These are phyloP conservation scores for Blakeslea trispora DNA, from an alignment of 371 early-diverging fungal species.

Conservation along the genomic window DNA sequence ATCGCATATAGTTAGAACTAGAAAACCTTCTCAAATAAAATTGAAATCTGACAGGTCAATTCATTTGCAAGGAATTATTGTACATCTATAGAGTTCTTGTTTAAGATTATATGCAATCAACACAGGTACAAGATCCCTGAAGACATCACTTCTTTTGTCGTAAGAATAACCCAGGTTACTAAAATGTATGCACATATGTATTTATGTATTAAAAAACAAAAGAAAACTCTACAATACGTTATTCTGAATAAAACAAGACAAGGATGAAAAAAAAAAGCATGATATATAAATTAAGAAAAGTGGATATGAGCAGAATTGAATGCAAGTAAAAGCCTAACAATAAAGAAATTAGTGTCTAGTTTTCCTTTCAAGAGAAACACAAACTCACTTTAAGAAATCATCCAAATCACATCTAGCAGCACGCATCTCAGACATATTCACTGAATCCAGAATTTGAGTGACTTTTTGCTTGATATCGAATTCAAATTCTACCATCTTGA, in stretches of 20 bases:
- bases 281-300: constrained; percentile 48
- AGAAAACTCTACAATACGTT: no score
- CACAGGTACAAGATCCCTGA: no score
- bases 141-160: no score
- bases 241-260: background rate
- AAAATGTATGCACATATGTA: no score
- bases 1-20: no score
- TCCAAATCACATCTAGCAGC: constrained; percentile 92
- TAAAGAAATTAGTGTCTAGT: background rate
- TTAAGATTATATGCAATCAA: no score
- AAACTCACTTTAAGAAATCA: constrained; percentile 80
- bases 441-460: constrained; percentile 64
- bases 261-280: background rate
- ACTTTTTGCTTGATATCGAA: constrained; percentile 85
- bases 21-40: no score
- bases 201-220: no score
- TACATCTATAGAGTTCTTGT: no score
- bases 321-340: constrained; percentile 63
- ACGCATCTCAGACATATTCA: constrained; percentile 76
- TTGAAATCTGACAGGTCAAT: no score
- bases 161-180: no score
- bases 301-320: constrained; percentile 79
- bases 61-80: no score
- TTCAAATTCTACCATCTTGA: constrained; percentile 81
- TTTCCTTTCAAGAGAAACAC: background rate